A percentile compares a stretch with the other conserved stretches of the same genome.
phyloP scores from a whole-genome alignment of 192 early-diverging fungal species.

The Gonapodya prolifera region DNA sequence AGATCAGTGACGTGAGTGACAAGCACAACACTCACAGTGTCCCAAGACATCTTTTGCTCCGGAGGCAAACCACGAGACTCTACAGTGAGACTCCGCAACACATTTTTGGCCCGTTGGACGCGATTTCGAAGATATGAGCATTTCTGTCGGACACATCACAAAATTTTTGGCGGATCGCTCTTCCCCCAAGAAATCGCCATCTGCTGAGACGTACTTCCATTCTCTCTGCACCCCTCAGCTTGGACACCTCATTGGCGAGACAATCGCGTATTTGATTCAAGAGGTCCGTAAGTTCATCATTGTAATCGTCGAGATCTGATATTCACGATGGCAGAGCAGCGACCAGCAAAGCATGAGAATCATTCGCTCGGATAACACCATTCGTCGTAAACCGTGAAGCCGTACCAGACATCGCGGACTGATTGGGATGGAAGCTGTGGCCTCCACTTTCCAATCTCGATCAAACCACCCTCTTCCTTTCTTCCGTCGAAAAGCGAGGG shows the following conservation, averaged over 20 bases:
- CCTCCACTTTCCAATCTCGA: too few relatives aligned
- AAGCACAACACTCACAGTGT: constrained; percentile 15
- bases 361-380: too few relatives aligned
- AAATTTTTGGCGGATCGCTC: too few relatives aligned
- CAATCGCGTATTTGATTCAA: constrained; percentile 23
- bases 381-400: too few relatives aligned
- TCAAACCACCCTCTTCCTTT: too few relatives aligned
- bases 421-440: too few relatives aligned
- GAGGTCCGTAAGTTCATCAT: constrained; percentile 43
- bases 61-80: constrained; percentile 30
- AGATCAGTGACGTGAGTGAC: not conserved
- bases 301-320: constrained; percentile 42
- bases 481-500: too few relatives aligned
- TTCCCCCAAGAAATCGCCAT: constrained; percentile 3
- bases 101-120: constrained; percentile 30
- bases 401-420: not conserved
- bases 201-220: constrained; percentile 19
- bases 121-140: constrained; percentile 40
- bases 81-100: constrained; percentile 31
- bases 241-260: constrained; percentile 31
- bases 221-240: constrained; percentile 30
- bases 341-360: not conserved
- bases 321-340: not conserved
- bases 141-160: constrained; percentile 29
- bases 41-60: constrained; percentile 13